A percentile compares a stretch with the other conserved stretches of the same genome.
Conservation (phyloP, 441 rosid species). For the Arabidopsis hybrid region DNA sequence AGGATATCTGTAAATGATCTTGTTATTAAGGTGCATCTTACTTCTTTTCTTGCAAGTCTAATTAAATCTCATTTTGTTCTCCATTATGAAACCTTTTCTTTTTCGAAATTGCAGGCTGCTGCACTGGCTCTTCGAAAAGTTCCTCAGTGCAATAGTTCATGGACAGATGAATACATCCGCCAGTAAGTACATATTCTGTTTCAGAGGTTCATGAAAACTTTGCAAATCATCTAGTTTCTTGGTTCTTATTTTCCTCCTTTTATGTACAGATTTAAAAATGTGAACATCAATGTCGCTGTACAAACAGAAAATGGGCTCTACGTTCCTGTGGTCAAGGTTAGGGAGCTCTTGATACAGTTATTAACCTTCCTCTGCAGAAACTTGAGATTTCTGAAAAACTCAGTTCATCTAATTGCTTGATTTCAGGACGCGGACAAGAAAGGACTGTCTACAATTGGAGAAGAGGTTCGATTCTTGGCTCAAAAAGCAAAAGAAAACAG, state of each 20-base stretch:
- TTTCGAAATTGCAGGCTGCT: slow-evolving; percentile 71
- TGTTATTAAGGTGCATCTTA: slow-evolving; percentile 75
- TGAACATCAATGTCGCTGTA: slow-evolving; percentile 85
- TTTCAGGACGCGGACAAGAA: slow-evolving; percentile 87
- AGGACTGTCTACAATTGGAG: slow-evolving; percentile 77
- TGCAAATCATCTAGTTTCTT: slow-evolving; percentile 17
- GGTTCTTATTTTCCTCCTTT: slow-evolving; percentile 20
- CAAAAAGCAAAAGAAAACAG: slow-evolving; percentile 85
- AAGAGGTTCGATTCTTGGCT: slow-evolving; percentile 80
- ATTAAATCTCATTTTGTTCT: not conserved
- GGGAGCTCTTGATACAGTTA: slow-evolving; percentile 24
- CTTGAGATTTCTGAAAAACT: slow-evolving; percentile 27
- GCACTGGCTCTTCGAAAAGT: slow-evolving; percentile 91
- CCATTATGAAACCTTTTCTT: slow-evolving; percentile 6
- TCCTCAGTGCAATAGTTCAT: slow-evolving; percentile 98
- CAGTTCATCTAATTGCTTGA: slow-evolving; percentile 17
- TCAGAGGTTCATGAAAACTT: slow-evolving; percentile 15
- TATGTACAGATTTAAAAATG: slow-evolving; percentile 66
- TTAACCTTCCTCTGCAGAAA: not conserved
- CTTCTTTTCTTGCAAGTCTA: slow-evolving; percentile 5
- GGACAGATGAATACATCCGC: slow-evolving; percentile 91
- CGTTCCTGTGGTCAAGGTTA: slow-evolving; percentile 87
- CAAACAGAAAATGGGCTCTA: slow-evolving; percentile 93
- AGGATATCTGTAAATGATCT: slow-evolving; percentile 89
- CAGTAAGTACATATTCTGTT: slow-evolving; percentile 64